phyloP scores from a whole-genome alignment of 2,329 filamentous ascomycete species.

The Fusarium xyrophilum region DNA sequence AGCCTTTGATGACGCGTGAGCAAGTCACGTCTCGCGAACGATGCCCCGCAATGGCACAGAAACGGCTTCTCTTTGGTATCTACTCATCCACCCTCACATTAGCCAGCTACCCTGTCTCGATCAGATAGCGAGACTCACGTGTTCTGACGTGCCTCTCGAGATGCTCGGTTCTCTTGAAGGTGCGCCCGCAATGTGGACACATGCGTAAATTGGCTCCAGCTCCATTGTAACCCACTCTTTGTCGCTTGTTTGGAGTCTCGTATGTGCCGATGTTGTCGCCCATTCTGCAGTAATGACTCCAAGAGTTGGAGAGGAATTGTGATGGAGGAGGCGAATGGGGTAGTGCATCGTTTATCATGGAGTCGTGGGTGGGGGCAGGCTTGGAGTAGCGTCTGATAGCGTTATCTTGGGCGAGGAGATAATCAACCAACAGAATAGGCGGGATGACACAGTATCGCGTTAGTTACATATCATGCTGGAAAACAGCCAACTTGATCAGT shows the following conservation, averaged over 20 bases:
- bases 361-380: not conserved
- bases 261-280: not conserved
- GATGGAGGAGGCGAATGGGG: not conserved
- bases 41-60: conserved; percentile 52
- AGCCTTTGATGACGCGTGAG: conserved; percentile 51
- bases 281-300: conserved; percentile 3
- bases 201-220: conserved; percentile 33
- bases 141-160: conserved; percentile 55
- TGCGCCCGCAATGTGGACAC: conserved; percentile 52
- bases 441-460: rapidly evolving
- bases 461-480: not conserved
- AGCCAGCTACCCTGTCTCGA: not conserved
- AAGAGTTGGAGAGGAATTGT: conserved; percentile 6
- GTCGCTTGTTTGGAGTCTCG: conserved; percentile 15
- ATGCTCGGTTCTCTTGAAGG: conserved; percentile 56
- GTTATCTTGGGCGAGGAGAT: not conserved
- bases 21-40: conserved; percentile 54
- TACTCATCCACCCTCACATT: conserved; percentile 15
- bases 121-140: conserved; percentile 44
- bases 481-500: too few species aligned
- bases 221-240: conserved; percentile 16
- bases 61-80: conserved; percentile 59
- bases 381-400: conserved; percentile 10
- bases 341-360: conserved; percentile 15
- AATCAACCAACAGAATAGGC: not conserved